Evolutionary conservation across 208 protist species (phyloP).

Genomic region (Trypanosoma cruzi): DNA sequence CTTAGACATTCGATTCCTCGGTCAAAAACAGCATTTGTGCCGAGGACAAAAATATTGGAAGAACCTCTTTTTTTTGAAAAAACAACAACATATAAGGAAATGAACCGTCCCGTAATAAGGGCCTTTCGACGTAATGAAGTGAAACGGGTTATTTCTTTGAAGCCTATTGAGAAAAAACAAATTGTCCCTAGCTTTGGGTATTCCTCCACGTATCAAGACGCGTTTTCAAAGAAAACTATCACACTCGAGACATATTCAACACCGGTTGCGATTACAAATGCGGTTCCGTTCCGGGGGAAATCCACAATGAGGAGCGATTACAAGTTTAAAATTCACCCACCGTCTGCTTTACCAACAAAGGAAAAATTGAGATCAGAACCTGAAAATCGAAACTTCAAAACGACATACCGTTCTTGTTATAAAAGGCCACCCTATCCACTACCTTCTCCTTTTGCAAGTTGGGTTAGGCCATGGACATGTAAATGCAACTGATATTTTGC

Average conservation of each 20-base stretch:
- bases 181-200: not conserved
- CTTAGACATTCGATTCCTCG: not conserved
- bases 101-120: slow-evolving; percentile 6
- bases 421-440: slow-evolving; percentile 6
- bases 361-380: slow-evolving; percentile 8
- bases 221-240: slow-evolving; percentile 7
- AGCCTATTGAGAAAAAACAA: not conserved
- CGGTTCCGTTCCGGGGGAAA: slow-evolving; percentile 15
- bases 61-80: too few species aligned
- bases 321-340: slow-evolving; percentile 1
- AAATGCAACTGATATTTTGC: slow-evolving; percentile 1
- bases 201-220: slow-evolving; percentile 9
- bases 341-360: not conserved
- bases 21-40: too few species aligned
- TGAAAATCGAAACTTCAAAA: slow-evolving; percentile 19
- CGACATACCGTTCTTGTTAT: slow-evolving; percentile 17
- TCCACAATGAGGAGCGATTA: slow-evolving; percentile 20
- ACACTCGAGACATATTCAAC: not conserved
- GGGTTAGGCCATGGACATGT: slow-evolving; percentile 4
- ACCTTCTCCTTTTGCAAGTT: slow-evolving; percentile 3
- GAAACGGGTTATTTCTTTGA: slow-evolving; percentile 1
- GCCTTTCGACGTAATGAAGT: slow-evolving; percentile 7
- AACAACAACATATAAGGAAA: slow-evolving; percentile 23
- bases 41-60: too few species aligned
- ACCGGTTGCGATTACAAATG: not conserved